Evolutionary conservation across 768 basidiomycete species (phyloP), one percentile per base, ranked within the genome.

Genomic region (Cystofilobasidium capitatum): DNA sequence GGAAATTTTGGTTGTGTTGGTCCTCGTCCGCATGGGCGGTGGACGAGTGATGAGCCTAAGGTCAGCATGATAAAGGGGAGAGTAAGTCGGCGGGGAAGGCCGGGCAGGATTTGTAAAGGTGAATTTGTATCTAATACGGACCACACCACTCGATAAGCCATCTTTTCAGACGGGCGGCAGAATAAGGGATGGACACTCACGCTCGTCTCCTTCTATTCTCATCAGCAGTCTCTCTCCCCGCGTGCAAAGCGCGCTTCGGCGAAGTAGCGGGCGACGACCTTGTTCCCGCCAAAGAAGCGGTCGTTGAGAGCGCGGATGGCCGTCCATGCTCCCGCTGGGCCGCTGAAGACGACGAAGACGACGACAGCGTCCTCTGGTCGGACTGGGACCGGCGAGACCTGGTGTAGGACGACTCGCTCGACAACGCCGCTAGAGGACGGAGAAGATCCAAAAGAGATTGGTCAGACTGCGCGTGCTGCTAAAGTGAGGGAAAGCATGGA

Each of bases 301-400:
- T 91, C 94, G 72, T 98, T 91, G 62, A 97, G 81, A 75, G 94
- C 91, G 58, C 91, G 84, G 2, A 93, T 89, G 0, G 91, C 92
- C 77, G 91, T 90, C 93, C 92, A 98, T 8, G 93, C 94, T 14
- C 91, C 94, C 0, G 83, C 92, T 6, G 89, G 89, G 1, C 93
- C 94, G 0, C 86, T 85, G 73, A 94, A 98, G 62, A 88, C 79
- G 20, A 97, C 87, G 74, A 96, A 98, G 63, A 97, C 86, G 61
- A 92, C 86, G 5, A 96, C 87, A 1, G 86, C 85, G n/a, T 91
- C 87, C n/a, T 86, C 85, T 2, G 84, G 80, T 58, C 86, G 81
- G 3, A 77, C 70, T 0, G 89, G 83, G 1, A 82, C 79, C 2
- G 90, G 89, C 47, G 85, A 80, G 54, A 88, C 83, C 44, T 84